Evolutionary conservation across 1,284 basidiomycete species (phyloP).

Genomic region (Malassezia equina): DNA sequence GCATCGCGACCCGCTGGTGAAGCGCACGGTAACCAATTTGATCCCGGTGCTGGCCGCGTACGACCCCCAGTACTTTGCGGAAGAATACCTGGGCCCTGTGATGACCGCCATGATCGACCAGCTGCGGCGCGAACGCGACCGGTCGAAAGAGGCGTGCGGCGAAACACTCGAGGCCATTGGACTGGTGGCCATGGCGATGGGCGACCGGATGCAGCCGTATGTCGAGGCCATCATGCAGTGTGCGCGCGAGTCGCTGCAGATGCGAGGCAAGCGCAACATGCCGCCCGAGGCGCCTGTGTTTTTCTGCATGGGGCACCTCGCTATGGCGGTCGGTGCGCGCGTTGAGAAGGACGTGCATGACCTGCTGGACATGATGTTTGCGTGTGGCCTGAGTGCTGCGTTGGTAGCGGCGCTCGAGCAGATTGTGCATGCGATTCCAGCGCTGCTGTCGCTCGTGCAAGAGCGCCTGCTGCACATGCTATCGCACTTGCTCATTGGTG

Average conservation of each 20-base stretch:
- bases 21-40: conserved; percentile 51
- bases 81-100: conserved; percentile 40
- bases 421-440: conserved; percentile 79
- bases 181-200: conserved; percentile 81
- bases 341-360: conserved; percentile 92
- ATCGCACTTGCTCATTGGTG: conserved; percentile 37
- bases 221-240: conserved; percentile 82
- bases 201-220: conserved; percentile 89
- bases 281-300: conserved; percentile 92
- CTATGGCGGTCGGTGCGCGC: conserved; percentile 86
- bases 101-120: conserved; percentile 34
- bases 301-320: conserved; percentile 93
- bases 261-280: conserved; percentile 81
- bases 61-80: conserved; percentile 43
- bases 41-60: conserved; percentile 43
- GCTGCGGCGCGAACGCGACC: conserved; percentile 35
- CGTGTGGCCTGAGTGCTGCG: conserved; percentile 81
- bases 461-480: conserved; percentile 53
- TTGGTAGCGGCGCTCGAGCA: conserved; percentile 74
- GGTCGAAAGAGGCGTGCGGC: conserved; percentile 29
- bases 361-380: conserved; percentile 91
- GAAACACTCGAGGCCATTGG: conserved; percentile 83
- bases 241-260: conserved; percentile 76
- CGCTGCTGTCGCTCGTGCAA: conserved; percentile 83
- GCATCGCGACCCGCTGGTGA: conserved; percentile 76